Conservation (phyloP, 371 early-diverging fungal genomes). For the Apophysomyces trapeziformis region DNA sequence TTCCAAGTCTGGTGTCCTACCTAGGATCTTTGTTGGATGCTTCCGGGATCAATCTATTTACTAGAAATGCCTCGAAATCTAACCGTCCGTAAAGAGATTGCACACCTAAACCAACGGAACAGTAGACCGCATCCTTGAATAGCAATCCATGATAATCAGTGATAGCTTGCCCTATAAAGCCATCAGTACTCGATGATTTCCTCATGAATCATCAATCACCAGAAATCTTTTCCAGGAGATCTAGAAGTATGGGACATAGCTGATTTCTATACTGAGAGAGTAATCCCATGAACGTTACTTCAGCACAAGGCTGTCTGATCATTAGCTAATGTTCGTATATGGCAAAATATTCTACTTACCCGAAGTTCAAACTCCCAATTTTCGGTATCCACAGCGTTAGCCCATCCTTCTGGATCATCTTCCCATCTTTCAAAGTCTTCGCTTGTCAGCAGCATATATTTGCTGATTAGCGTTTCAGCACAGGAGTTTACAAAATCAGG, state of each 20-base stretch:
- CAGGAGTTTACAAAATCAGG: conserved; percentile 65
- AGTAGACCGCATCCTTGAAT: conserved; percentile 84
- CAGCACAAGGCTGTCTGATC: conserved; percentile 73
- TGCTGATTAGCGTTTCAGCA: conserved; percentile 72
- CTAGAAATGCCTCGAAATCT: conserved; percentile 83
- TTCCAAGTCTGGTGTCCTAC: conserved; percentile 25
- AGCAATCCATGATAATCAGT: conserved; percentile 60
- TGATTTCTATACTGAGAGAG: conserved; percentile 66
- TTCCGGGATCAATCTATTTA: conserved; percentile 61
- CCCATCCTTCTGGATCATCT: conserved; percentile 87
- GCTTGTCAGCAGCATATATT: conserved; percentile 73
- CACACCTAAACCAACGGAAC: conserved; percentile 81
- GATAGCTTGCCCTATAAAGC: conserved; percentile 10
- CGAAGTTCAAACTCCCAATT: conserved; percentile 86
- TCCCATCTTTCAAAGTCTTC: conserved; percentile 83
- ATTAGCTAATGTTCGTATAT: conserved; percentile 1
- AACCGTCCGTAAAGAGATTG: conserved; percentile 82
- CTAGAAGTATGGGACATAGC: conserved; percentile 68
- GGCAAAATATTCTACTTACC: conserved; percentile 36
- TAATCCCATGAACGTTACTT: conserved; percentile 81
- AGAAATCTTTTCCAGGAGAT: conserved; percentile 62
- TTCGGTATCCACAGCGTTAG: conserved; percentile 80
- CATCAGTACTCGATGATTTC: not conserved
- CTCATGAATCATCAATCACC: conserved; percentile 39
- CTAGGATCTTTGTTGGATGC: conserved; percentile 51